Percentiles rank a stretch among this genome's conserved stretches.
Conservation (phyloP, 225 moss, liverwort and hornwort genomes). For the Pleurozium schreberi region DNA sequence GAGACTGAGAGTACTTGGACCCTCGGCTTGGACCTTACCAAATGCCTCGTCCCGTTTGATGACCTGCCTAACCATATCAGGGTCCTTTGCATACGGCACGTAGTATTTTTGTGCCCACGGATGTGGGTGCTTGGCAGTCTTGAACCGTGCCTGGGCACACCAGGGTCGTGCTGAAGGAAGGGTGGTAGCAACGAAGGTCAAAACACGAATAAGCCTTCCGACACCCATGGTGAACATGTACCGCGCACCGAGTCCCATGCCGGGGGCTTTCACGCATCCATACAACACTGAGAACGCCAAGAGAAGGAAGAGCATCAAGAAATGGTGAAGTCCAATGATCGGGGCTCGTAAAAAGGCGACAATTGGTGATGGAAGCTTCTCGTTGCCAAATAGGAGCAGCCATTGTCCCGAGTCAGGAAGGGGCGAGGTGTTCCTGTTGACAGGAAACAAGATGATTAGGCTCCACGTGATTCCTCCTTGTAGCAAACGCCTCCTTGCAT, state of each 20-base stretch:
- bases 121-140: constrained; percentile 64
- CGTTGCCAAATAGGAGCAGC: constrained; percentile 57
- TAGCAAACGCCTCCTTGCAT: not conserved
- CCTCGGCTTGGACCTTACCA: constrained; percentile 42
- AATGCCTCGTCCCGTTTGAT: constrained; percentile 49
- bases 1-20: not conserved
- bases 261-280: constrained; percentile 78
- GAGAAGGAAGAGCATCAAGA: constrained; percentile 82
- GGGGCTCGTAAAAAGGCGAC: constrained; percentile 67
- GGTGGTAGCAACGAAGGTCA: constrained; percentile 80
- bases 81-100: constrained; percentile 63
- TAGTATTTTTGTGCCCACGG: constrained; percentile 93
- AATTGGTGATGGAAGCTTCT: constrained; percentile 48
- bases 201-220: constrained; percentile 71
- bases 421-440: constrained; percentile 55
- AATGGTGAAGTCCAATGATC: constrained; percentile 86
- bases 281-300: constrained; percentile 77
- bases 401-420: constrained; percentile 86
- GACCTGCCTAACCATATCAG: constrained; percentile 56
- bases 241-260: constrained; percentile 78
- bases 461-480: not conserved
- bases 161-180: constrained; percentile 92
- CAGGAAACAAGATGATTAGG: not conserved
- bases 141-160: constrained; percentile 86
- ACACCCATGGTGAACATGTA: constrained; percentile 96